Evolutionary conservation across 257 asterid genomes (phyloP), one percentile per base, ranked within the genome.

Genomic region (Datura wrightii): DNA sequence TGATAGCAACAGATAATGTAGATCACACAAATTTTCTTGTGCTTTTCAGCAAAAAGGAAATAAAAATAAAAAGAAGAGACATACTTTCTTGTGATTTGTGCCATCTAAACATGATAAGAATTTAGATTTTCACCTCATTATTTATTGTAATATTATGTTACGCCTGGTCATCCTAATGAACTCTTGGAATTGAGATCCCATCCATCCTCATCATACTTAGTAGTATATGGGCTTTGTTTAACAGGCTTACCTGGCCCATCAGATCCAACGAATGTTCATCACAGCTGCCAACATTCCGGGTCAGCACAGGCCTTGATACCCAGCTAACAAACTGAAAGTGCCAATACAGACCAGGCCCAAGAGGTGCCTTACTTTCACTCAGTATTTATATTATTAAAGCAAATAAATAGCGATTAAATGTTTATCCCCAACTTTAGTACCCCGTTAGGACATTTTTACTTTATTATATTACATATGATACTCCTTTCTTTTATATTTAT

Each of bases 21-120:
- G 76, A 39, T 67, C 48, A 39, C 53, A 69, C 79, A 69, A 69
- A 1, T 69, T 69, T 69, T 69, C 53, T 69, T 8, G 50, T 66
- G 76, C 48, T 36, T 66, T 59, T 5, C 50, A 37, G 11, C 41
- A 10, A 66, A 66, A 66, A 6, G 31, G 11, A 14, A 66, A n/a
- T n/a, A n/a, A n/a, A n/a, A n/a, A n/a, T n/a, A 14, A 67, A 67
- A 4, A 67, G 8, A 8, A 3, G 14, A 15, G 13, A n/a, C n/a
- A 67, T 9, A 1, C 19, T 39, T 67, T 67, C 19, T 67, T 8
- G 34, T 69, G 52, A 3, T 39, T 8, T 13, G 48, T 31, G 78
- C 31, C 24, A 69, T 39, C 52, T 37, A 67, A 39, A 39, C 9
- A 39, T 10, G 11, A 63, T 16, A 39, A 2, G 52, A 69, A 13